A percentile compares a stretch with the other conserved stretches of the same genome.
Conservation (phyloP, 768 basidiomycete species). For the Tephrocybe sp. region DNA sequence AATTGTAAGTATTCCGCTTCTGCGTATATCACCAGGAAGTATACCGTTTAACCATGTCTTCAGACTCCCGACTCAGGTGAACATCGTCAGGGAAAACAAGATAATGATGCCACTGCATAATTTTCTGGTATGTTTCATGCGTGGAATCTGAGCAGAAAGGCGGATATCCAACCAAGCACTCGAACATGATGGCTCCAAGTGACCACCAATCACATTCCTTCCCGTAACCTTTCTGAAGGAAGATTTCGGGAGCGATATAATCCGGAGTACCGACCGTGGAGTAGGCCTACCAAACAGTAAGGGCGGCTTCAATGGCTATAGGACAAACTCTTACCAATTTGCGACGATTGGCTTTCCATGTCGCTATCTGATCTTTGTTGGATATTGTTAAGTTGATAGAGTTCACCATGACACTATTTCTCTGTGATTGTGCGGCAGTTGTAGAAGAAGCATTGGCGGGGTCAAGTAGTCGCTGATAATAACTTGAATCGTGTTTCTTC, state of each 20-base stretch:
- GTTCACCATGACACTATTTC: slow-evolving; percentile 97
- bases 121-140: slow-evolving; percentile 97
- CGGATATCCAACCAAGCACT: slow-evolving; percentile 95
- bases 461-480: slow-evolving; percentile 89
- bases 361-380: slow-evolving; percentile 90
- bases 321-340: slow-evolving; percentile 65
- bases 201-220: slow-evolving; percentile 99
- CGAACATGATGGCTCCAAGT: slow-evolving; percentile 97
- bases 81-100: slow-evolving; percentile 93
- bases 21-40: slow-evolving; percentile 17
- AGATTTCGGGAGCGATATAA: slow-evolving; percentile 96
- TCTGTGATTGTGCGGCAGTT: slow-evolving; percentile 44
- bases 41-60: slow-evolving; percentile 83
- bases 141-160: slow-evolving; percentile 95
- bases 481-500: slow-evolving; percentile 94
- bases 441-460: slow-evolving; percentile 48
- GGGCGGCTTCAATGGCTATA: neutral
- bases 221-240: slow-evolving; percentile 94
- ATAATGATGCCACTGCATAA: slow-evolving; percentile 89
- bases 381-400: slow-evolving; percentile 96
- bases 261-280: slow-evolving; percentile 98
- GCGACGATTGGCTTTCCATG: slow-evolving; percentile 97
- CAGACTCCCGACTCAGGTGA: slow-evolving; percentile 86
- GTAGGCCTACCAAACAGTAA: slow-evolving; percentile 62
- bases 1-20: neutral